Evolutionary conservation across 805 yeast species (phyloP).

Genomic region (Starmerella etchellsii): DNA sequence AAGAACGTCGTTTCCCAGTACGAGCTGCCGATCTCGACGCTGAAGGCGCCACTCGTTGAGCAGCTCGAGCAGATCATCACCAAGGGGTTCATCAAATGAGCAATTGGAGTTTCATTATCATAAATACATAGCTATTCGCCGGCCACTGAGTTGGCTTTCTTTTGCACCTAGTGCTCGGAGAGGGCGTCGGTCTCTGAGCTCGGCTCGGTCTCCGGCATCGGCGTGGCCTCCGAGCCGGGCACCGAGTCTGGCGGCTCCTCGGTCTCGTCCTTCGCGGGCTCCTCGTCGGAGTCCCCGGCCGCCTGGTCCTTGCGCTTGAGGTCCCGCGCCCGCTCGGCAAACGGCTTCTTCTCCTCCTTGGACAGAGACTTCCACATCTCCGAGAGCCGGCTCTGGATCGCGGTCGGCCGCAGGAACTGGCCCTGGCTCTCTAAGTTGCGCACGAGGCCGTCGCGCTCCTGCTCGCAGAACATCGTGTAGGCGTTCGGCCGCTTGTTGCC

Average conservation of each 20-base stretch:
- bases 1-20: neutral
- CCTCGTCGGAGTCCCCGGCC: slow-evolving; percentile 12
- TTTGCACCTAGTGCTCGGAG: no score
- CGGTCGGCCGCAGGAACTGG: slow-evolving; percentile 4
- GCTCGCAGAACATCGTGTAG: slow-evolving; percentile 73
- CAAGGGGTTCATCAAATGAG: no score
- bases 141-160: no score
- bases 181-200: neutral
- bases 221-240: neutral
- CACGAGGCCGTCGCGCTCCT: slow-evolving; percentile 62
- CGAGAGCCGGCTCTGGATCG: slow-evolving; percentile 22
- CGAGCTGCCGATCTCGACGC: neutral
- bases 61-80: neutral
- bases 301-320: slow-evolving; percentile 8
- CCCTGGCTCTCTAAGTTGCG: slow-evolving; percentile 35
- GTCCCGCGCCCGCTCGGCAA: slow-evolving; percentile 16
- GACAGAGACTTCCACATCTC: slow-evolving; percentile 71
- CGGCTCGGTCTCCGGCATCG: neutral
- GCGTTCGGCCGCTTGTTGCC: slow-evolving; percentile 39
- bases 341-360: slow-evolving; percentile 19
- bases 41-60: neutral
- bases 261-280: slow-evolving; percentile 10
- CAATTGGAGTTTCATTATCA: no score
- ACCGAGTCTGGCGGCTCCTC: slow-evolving; percentile 7
- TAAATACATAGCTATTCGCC: no score